A percentile compares a stretch with the other conserved stretches of the same genome.
These are phyloP conservation scores for Schizosaccharomyces versatilis DNA, from an alignment of 1,139 yeast genomes.

Conservation along the genomic window DNA sequence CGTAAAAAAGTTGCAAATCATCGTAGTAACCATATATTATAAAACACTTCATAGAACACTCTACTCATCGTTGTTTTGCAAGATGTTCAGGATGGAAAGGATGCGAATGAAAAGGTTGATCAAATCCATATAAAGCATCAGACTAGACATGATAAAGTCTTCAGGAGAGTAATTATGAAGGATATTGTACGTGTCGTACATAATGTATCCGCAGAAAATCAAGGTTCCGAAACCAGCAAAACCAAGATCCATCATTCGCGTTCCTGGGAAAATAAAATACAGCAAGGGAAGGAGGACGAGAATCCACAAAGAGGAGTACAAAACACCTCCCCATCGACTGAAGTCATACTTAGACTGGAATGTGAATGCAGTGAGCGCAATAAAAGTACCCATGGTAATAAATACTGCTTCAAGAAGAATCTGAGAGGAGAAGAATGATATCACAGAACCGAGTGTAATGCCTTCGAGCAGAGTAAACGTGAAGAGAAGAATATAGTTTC, in stretches of 20 bases:
- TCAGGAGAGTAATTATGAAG: conserved; percentile 66
- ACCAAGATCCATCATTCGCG: conserved; percentile 32
- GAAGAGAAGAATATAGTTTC: conserved; percentile 33
- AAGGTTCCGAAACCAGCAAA: conserved; percentile 58
- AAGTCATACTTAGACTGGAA: conserved; percentile 67
- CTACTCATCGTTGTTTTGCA: conserved; percentile 11
- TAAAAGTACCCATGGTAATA: conserved; percentile 45
- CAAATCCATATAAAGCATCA: conserved; percentile 56
- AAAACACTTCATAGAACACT: no score
- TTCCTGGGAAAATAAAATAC: conserved; percentile 43
- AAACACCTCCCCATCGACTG: conserved; percentile 46
- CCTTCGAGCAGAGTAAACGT: conserved; percentile 59
- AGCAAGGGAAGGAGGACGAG: conserved; percentile 55
- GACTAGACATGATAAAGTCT: conserved; percentile 64
- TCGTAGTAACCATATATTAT: no score
- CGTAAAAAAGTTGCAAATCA: no score
- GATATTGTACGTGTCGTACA: conserved; percentile 64
- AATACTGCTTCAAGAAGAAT: conserved; percentile 51
- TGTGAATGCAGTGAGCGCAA: conserved; percentile 58
- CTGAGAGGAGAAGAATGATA: conserved; percentile 41
- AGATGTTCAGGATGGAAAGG: conserved; percentile 40
- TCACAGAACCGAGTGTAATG: conserved; percentile 45
- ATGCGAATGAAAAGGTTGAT: conserved; percentile 60
- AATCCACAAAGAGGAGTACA: conserved; percentile 41
- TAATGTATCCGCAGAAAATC: conserved; percentile 47